A percentile compares a stretch with the other conserved stretches of the same genome.
These are phyloP conservation scores for Angomonas ambiguus DNA, from an alignment of 208 protist genomes.

Conservation along the genomic window DNA sequence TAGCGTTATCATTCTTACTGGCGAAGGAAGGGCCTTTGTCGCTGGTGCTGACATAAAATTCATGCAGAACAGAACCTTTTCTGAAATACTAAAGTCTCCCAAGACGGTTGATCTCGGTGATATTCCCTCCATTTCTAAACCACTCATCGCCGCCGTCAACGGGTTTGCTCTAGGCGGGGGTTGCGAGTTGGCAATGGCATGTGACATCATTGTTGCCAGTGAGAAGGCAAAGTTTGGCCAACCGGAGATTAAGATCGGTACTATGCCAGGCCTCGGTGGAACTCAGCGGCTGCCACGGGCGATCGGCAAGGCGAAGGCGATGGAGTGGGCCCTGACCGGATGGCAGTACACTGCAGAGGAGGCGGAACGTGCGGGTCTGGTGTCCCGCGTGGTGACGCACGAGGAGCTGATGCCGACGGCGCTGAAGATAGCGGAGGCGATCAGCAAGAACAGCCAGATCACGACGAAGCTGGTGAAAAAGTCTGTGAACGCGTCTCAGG, in stretches of 20 bases:
- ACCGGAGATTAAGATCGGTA: conserved; percentile 91
- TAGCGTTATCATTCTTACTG: conserved; percentile 90
- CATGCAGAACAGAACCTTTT: conserved; percentile 88
- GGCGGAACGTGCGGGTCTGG: conserved; percentile 75
- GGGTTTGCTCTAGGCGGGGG: conserved; percentile 91
- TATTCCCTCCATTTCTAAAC: conserved; percentile 40
- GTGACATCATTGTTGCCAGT: conserved; percentile 86
- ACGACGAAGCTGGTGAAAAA: conserved; percentile 84
- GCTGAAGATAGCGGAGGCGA: conserved; percentile 61
- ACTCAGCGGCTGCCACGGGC: conserved; percentile 87
- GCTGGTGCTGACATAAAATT: conserved; percentile 96
- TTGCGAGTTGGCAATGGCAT: conserved; percentile 91
- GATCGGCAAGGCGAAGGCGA: conserved; percentile 91
- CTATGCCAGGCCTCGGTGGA: conserved; percentile 92
- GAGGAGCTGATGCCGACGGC: conserved; percentile 61
- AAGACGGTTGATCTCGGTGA: conserved; percentile 61
- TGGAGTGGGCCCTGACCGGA: conserved; percentile 92
- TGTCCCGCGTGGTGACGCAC: conserved; percentile 82
- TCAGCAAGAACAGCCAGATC: conserved; percentile 75
- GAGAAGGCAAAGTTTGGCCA: conserved; percentile 87
- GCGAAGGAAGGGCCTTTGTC: conserved; percentile 92
- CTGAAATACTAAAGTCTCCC: conserved; percentile 71
- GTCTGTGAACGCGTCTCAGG: conserved; percentile 83
- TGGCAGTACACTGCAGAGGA: conserved; percentile 67
- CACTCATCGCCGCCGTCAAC: conserved; percentile 88